Percentiles rank a stretch among this genome's conserved stretches.
phyloP scores from a whole-genome alignment of 208 protist species.

The Balamuthia mandrillaris region DNA sequence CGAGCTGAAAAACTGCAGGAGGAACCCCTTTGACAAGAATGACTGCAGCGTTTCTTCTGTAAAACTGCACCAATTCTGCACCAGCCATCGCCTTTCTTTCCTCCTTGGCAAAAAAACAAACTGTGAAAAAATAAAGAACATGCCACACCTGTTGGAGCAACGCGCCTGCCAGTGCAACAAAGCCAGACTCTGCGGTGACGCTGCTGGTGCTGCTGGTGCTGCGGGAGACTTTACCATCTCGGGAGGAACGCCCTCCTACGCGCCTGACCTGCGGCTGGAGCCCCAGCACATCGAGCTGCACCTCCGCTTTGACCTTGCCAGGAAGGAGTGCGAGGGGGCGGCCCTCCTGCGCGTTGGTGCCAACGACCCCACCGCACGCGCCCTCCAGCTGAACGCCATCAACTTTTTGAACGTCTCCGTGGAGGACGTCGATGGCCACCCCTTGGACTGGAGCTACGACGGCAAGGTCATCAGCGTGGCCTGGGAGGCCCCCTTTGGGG shows the following conservation, averaged over 20 bases:
- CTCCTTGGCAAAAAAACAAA: too few species aligned
- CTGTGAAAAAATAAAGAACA: too few species aligned
- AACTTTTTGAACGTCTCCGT: not conserved
- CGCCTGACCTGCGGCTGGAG: not conserved
- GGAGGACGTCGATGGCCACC: not conserved
- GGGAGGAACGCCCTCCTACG: not conserved
- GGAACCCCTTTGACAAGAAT: too few species aligned
- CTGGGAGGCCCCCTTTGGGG: not conserved
- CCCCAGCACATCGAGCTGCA: not conserved
- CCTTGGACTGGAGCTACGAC: slow-evolving; percentile 3
- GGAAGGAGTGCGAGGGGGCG: not conserved
- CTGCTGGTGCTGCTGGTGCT: too few species aligned
- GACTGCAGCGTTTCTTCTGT: too few species aligned
- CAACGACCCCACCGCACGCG: not conserved
- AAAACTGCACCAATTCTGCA: too few species aligned
- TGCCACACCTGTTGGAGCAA: too few species aligned
- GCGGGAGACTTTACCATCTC: too few species aligned
- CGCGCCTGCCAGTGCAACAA: too few species aligned
- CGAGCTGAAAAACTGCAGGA: too few species aligned
- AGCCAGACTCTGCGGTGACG: too few species aligned
- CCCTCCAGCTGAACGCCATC: not conserved
- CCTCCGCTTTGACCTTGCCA: not conserved
- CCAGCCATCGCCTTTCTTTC: too few species aligned
- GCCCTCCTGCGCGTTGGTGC: not conserved
- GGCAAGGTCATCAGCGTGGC: not conserved